Base-by-base conservation (phyloP, 140 eudicot genomes). In the Anethum foeniculum region DNA sequence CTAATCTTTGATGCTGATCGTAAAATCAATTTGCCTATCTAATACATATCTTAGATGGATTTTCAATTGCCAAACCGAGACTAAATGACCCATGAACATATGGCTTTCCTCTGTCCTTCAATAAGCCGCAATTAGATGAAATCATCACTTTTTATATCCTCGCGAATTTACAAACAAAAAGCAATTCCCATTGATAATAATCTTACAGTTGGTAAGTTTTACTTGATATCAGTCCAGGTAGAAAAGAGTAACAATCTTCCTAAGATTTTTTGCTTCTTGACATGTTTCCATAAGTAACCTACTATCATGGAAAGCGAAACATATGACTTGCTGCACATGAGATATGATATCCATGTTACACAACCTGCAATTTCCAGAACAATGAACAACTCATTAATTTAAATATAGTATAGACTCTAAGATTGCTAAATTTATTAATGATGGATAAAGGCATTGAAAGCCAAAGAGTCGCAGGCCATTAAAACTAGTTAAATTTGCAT, bases 341-440 rank as follows among this genome's bases (percentile, higher is more conserved):
- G 97, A 90, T 71, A 95, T 95, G 83, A 95, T 95, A 84, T 95
- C 99, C 99, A 92, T 92, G 91, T 95, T 95, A 84, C 99, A 95
- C 77, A 95, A 77, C 91, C 99, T 95, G 91, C 92, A 77, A 48
- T 79, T 79, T 81, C 68, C 56, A 41, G 2, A 65, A 79, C 2
- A 10, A 51, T 46, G 12, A 44, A 67, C 11, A 46, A 39, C 28
- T 68, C 36, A 6, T 14, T 13, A 34, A 43, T 27, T 3, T 56
- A 27, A 72, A 21, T 41, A 41, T 19, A 72, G 7, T 41, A 19
- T 19, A 41, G 46, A 72, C 21, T 39, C 77, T 72, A 72, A 21
- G 48, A 38, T 38, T 71, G 46, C 14, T 21, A 36, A 7, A 38
- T 25, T 71, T 18, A 34, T 21, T 14, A 71, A 32, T 8, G 13